Conservation (phyloP, 768 basidiomycete species). For the Mycena belliarum region DNA sequence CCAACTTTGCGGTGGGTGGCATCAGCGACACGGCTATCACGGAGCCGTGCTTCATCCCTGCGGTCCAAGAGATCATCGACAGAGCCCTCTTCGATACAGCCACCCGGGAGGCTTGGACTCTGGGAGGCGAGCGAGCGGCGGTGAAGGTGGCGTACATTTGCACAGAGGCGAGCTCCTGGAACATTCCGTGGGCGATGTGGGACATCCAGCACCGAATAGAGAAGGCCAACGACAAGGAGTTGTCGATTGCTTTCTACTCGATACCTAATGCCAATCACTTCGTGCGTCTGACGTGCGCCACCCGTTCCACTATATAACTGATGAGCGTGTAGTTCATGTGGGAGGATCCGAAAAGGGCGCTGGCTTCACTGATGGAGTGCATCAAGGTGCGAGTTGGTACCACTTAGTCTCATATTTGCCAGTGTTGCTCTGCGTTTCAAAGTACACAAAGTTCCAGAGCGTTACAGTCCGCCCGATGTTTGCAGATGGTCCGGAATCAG, state of each 20-base stretch:
- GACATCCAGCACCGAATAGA: neutral
- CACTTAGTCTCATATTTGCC: too few species aligned
- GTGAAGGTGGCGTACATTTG: neutral
- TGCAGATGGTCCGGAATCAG: too few species aligned
- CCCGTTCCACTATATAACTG: neutral
- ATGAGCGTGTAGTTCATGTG: neutral
- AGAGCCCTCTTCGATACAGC: neutral
- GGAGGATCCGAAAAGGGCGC: neutral
- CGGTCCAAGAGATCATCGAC: neutral
- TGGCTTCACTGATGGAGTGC: neutral
- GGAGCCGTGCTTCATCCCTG: neutral
- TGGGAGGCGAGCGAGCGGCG: too few species aligned
- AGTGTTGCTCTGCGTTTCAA: too few species aligned
- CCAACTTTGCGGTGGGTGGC: neutral
- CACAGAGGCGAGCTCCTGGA: neutral
- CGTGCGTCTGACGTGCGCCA: neutral
- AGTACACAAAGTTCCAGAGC: too few species aligned
- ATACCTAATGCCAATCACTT: conserved; percentile 10
- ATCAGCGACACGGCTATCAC: conserved; percentile 8
- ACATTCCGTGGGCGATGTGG: neutral
- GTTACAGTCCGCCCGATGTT: too few species aligned
- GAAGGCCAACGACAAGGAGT: neutral
- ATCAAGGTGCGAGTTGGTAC: too few species aligned
- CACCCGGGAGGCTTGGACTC: neutral
- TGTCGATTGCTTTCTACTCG: neutral